These are phyloP conservation scores for Calvatia gigantea DNA, from an alignment of 768 basidiomycete species.

Conservation along the genomic window DNA sequence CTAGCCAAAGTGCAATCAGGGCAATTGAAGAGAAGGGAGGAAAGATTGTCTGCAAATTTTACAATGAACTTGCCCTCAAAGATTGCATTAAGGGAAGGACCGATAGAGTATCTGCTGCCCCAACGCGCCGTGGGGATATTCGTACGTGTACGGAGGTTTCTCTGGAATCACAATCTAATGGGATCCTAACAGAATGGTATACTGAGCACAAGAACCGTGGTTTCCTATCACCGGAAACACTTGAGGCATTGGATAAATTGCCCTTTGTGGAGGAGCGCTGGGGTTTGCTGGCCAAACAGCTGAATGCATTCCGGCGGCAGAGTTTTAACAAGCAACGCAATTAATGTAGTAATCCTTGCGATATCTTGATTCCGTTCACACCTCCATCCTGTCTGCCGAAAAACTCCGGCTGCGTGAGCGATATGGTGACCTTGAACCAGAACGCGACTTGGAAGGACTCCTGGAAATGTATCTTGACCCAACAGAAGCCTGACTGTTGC, in stretches of 20 bases:
- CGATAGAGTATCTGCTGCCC: slow-evolving; percentile 72
- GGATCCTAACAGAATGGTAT: slow-evolving; percentile 63
- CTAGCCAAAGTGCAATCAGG: slow-evolving; percentile 80
- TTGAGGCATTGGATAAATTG: slow-evolving; percentile 43
- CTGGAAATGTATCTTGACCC: slow-evolving; percentile 63
- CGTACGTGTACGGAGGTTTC: slow-evolving; percentile 41
- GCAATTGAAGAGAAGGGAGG: slow-evolving; percentile 85
- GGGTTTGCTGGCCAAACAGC: slow-evolving; percentile 58
- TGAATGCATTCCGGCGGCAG: slow-evolving; percentile 53
- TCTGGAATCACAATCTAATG: slow-evolving; percentile 5
- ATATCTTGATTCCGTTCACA: slow-evolving; percentile 16
- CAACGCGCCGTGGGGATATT: slow-evolving; percentile 84
- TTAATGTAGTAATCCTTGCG: slow-evolving; percentile 15
- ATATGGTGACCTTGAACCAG: slow-evolving; percentile 37
- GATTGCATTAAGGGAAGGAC: slow-evolving; percentile 72
- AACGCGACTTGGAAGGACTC: slow-evolving; percentile 54
- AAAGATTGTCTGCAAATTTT: slow-evolving; percentile 84
- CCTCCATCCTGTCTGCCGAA: slow-evolving; percentile 54
- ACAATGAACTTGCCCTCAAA: slow-evolving; percentile 80
- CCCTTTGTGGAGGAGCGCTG: slow-evolving; percentile 71
- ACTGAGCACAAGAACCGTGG: slow-evolving; percentile 70
- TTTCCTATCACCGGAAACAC: slow-evolving; percentile 61
- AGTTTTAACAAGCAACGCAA: slow-evolving; percentile 39
- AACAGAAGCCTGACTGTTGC: slow-evolving; percentile 23
- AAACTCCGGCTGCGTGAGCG: slow-evolving; percentile 55